Conservation (phyloP, 2,329 filamentous ascomycete species). For the Trichoderma sp. region DNA sequence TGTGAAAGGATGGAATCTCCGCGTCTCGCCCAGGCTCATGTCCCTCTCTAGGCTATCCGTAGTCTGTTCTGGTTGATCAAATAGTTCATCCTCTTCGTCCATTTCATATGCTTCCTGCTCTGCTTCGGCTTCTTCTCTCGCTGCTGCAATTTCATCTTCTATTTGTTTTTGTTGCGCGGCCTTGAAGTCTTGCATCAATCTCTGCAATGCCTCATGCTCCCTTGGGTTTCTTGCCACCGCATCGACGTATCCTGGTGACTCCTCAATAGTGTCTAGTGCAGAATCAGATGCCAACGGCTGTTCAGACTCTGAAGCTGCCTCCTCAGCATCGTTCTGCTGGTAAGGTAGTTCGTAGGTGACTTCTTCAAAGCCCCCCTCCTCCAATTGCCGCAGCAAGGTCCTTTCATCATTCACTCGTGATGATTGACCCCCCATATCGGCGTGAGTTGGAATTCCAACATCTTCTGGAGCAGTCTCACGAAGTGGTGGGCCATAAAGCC, state of each 20-base stretch:
- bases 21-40: slow-evolving; percentile 28
- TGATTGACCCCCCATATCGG: slow-evolving; percentile 34
- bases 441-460: slow-evolving; percentile 48
- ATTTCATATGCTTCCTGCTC: slow-evolving; percentile 24
- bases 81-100: slow-evolving; percentile 27
- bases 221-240: slow-evolving; percentile 52
- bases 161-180: slow-evolving; percentile 38
- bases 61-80: slow-evolving; percentile 24
- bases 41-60: slow-evolving; percentile 35
- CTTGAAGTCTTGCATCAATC: slow-evolving; percentile 58
- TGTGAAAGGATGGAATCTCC: slow-evolving; percentile 72
- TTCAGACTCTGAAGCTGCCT: not conserved
- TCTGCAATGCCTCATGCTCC: slow-evolving; percentile 55
- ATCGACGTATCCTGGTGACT: slow-evolving; percentile 42
- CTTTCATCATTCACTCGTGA: slow-evolving; percentile 35
- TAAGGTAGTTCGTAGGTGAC: slow-evolving; percentile 46
- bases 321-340: slow-evolving; percentile 7
- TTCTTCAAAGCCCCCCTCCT: slow-evolving; percentile 61
- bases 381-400: slow-evolving; percentile 53
- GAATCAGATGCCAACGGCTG: slow-evolving; percentile 21
- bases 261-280: slow-evolving; percentile 30
- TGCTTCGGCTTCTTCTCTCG: slow-evolving; percentile 26
- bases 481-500: slow-evolving; percentile 76
- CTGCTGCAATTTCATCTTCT: slow-evolving; percentile 13
- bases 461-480: slow-evolving; percentile 60